Evolutionary conservation across 106 monocot genomes (phyloP), one percentile per base, ranked within the genome.

Genomic region (Allium cepa): DNA sequence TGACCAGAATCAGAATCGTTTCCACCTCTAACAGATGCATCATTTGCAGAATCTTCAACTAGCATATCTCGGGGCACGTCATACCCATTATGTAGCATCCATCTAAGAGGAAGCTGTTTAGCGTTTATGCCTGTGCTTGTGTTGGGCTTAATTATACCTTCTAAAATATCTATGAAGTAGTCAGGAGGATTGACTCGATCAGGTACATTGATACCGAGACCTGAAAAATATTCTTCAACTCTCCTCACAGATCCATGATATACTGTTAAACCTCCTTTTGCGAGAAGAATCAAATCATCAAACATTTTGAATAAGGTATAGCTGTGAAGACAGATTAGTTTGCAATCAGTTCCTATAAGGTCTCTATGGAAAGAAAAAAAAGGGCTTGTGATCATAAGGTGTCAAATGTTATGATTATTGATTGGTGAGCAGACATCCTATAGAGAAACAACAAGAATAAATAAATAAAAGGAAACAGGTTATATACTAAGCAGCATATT

Each of bases 141-240:
- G 68, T 72, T 85, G 71, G 88, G 88, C 71, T 88, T 96, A 52
- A 82, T 73, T 70, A 96, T 88, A 51, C 95, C 95, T 75, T 96
- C 95, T 66, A 96, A 75, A 57, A 96, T 88, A 72, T 96, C 95
- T 49, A 96, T 96, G 57, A 67, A 96, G 70, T 96, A 80, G 57
- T 96, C 95, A 47, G 95, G 95, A 68, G 95, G 95, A 79, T 91
- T 97, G 45, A 97, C 83, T 59, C 96, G 85, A n/a, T 92, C 96
- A 57, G 96, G 96, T 49, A 97, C 96, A 76, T 72, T 78, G 68
- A 97, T 89, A 26, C 92, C 91, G 77, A 97, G 77, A 26, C 86
- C 69, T 66, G 91, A 71, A 71, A 92, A 97, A 68, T 97, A 97
- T 60, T 92, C 92, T 80, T 97, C 96, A 17, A 89, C 88, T 70